Evolutionary conservation across 139 green algal genomes (phyloP).

Genomic region (Eudorina sp.): DNA sequence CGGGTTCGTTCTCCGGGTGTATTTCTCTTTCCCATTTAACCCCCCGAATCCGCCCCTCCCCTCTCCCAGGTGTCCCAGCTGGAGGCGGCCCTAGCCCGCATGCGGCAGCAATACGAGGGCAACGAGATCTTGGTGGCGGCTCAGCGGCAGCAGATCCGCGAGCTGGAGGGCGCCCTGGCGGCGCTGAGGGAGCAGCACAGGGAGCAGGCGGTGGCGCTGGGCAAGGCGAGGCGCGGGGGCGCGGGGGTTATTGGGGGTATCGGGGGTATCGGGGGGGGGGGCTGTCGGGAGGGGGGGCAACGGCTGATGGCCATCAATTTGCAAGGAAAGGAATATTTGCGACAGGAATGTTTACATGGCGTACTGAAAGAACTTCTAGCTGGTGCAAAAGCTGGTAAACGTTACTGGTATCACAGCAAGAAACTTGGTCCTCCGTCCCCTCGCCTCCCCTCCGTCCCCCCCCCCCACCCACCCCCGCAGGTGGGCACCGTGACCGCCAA

Average conservation of each 20-base stretch:
- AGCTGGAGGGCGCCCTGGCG: conserved; percentile 41
- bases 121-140: conserved; percentile 50
- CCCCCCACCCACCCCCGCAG: not conserved
- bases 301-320: too few relatives aligned
- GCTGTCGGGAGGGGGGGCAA: not conserved
- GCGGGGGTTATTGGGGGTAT: not conserved
- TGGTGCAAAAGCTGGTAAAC: not conserved
- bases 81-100: conserved; percentile 29
- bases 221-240: conserved; percentile 7
- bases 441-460: not conserved
- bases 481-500: conserved; percentile 39
- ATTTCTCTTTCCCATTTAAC: not conserved
- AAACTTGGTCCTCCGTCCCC: not conserved
- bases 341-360: too few relatives aligned
- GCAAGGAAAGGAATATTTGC: too few relatives aligned
- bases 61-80: not conserved
- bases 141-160: conserved; percentile 43
- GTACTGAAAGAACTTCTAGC: too few relatives aligned
- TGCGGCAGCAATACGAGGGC: conserved; percentile 48
- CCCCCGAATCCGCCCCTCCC: not conserved
- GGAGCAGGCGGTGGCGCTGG: conserved; percentile 44
- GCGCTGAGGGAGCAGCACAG: conserved; percentile 34
- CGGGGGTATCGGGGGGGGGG: not conserved
- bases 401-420: not conserved
- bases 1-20: not conserved